Base-by-base conservation (phyloP, 768 basidiomycete species). In the Suillus fuscotomentosus region DNA sequence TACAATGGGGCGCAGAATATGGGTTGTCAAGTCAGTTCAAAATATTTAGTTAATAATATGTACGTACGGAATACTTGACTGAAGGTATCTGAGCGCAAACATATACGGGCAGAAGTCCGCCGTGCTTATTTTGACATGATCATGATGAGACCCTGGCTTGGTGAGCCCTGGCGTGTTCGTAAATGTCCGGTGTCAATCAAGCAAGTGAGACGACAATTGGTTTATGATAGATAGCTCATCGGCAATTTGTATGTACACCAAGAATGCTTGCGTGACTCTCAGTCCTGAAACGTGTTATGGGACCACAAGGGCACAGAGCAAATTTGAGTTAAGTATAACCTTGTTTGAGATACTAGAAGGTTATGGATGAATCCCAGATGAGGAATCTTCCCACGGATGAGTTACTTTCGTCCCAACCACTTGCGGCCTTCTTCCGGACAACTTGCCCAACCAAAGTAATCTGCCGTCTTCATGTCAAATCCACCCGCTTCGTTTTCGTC, bases 341-440 rank as follows among this genome's bases (percentile, higher is more conserved):
- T 57, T 56, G 55, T 56, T 56, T 56, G 55, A 22, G 51, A 48
- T 22, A 34, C 31, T 31, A 17, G 15, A 14, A 59, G 34, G 39
- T 59, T 63, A 13, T 15, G 38, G 5, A 56, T 38, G 53, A 36
- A 17, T 31, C 64, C 54, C 10, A 63, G 10, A 56, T 20, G 48
- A 42, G 38, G 17, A 60, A 59, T 20, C 5, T 76, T 75, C 72
- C 66, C 77, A 69, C 72, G 68, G 11, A 39, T 60, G 62, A 41
- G 60, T 63, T 63, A 20, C 20, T 34, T 31, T n/a, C 9, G 24
- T 55, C 67, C 65, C 39, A 60, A 42, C 50, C 10, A 31, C 62
- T 34, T 62, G 45, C 38, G 31, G 31, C 31, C 10, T 61, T 65
- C 57, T 51, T 61, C 51, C 48, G 47, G 66, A 75, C 75, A 69